A percentile compares a stretch with the other conserved stretches of the same genome.
Conservation (phyloP, 805 yeast species). For the Pichia eremophila region DNA sequence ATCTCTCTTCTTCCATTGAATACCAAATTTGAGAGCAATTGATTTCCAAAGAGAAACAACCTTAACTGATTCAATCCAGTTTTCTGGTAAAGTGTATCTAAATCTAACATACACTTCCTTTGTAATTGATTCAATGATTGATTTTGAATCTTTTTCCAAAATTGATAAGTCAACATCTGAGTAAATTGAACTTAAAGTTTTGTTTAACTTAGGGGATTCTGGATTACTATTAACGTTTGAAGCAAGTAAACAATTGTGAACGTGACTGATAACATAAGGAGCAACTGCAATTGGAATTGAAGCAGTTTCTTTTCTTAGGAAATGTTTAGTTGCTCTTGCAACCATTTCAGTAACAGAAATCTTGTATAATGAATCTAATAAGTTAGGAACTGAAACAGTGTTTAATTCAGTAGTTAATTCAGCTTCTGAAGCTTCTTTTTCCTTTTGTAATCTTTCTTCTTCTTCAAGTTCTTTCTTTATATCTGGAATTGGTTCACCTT, state of each 20-base stretch:
- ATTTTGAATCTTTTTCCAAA: slow-evolving; percentile 32
- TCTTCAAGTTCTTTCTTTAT: slow-evolving; percentile 21
- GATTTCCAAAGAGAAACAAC: slow-evolving; percentile 49
- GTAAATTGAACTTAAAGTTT: slow-evolving; percentile 32
- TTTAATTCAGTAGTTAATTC: slow-evolving; percentile 28
- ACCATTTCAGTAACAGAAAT: slow-evolving; percentile 60
- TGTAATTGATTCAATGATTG: slow-evolving; percentile 36
- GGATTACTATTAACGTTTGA: slow-evolving; percentile 32
- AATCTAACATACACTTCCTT: slow-evolving; percentile 52
- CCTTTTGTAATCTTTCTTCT: slow-evolving; percentile 24
- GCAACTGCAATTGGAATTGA: slow-evolving; percentile 44
- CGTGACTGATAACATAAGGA: slow-evolving; percentile 55
- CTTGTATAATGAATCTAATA: slow-evolving; percentile 37
- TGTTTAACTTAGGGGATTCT: slow-evolving; percentile 34
- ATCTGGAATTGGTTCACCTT: slow-evolving; percentile 15
- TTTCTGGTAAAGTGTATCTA: slow-evolving; percentile 44
- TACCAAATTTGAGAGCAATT: slow-evolving; percentile 69
- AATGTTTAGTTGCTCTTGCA: slow-evolving; percentile 71
- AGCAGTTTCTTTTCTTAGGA: slow-evolving; percentile 42
- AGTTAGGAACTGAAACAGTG: slow-evolving; percentile 33
- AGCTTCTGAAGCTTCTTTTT: slow-evolving; percentile 26
- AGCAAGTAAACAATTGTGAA: slow-evolving; percentile 66
- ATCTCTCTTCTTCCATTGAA: slow-evolving; percentile 62
- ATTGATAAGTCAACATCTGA: slow-evolving; percentile 33
- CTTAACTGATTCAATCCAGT: slow-evolving; percentile 36